Evolutionary conservation across 148 eudicot species (phyloP).

Genomic region (Linanthus parryae): DNA sequence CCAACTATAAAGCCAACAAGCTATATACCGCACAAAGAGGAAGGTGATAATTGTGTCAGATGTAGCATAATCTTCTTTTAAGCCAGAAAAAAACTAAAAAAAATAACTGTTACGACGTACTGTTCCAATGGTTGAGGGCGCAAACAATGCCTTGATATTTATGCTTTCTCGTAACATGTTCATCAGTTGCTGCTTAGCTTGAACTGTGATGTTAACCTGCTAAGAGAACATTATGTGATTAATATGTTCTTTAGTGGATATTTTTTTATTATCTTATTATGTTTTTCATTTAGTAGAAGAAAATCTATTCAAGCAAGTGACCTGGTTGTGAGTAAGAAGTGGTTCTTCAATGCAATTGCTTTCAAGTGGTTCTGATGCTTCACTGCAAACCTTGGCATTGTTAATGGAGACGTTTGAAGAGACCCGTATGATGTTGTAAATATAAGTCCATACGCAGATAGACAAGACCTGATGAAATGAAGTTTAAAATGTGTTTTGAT

Average conservation of each 20-base stretch:
- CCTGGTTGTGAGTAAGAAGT: slow-evolving; percentile 27
- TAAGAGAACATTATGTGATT: too few relatives aligned
- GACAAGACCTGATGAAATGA: too few relatives aligned
- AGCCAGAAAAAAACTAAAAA: neutral
- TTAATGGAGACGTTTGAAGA: slow-evolving; percentile 33
- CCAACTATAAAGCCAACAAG: slow-evolving; percentile 67
- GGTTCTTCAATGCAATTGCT: slow-evolving; percentile 26
- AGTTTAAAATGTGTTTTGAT: too few relatives aligned
- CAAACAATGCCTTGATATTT: slow-evolving; percentile 38
- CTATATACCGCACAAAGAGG: too few relatives aligned
- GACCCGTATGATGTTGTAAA: slow-evolving; percentile 70
- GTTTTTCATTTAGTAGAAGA: too few relatives aligned
- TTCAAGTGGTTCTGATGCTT: slow-evolving; percentile 9
- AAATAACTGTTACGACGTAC: slow-evolving; percentile 23
- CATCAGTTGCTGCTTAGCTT: too few relatives aligned
- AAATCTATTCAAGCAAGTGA: too few relatives aligned
- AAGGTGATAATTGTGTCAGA: too few relatives aligned
- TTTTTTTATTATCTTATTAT: too few relatives aligned
- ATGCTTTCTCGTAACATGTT: slow-evolving; percentile 12
- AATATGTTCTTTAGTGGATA: too few relatives aligned
- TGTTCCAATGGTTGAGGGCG: slow-evolving; percentile 51
- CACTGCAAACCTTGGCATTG: slow-evolving; percentile 14
- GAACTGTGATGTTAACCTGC: too few relatives aligned
- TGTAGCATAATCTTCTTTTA: too few relatives aligned
- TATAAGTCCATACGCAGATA: slow-evolving; percentile 68